These are phyloP conservation scores for Nicotiana attenuata DNA, from an alignment of 257 asterid species.

Conservation along the genomic window DNA sequence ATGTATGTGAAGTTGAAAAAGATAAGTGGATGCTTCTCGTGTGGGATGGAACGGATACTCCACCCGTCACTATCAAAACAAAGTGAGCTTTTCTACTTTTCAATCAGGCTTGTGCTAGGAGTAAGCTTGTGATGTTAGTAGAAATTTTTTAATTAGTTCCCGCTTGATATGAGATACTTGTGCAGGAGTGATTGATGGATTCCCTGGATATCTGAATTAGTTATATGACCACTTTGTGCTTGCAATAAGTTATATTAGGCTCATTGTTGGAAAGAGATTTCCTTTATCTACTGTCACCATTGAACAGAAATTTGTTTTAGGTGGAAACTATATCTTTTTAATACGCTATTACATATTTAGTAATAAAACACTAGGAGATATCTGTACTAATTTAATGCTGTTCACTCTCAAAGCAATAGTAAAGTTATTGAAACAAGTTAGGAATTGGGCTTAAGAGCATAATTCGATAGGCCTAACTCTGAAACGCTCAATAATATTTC, in stretches of 20 bases:
- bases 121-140: not conserved
- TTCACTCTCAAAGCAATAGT: not conserved
- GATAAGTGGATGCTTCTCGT: constrained; percentile 60
- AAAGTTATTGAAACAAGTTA: not conserved
- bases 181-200: not conserved
- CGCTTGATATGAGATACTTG: not conserved
- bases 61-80: constrained; percentile 45
- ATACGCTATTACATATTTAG: not conserved
- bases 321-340: not conserved
- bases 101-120: not conserved
- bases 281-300: not conserved
- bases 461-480: not conserved
- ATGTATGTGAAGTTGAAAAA: constrained; percentile 40
- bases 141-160: not conserved
- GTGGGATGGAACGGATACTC: constrained; percentile 94
- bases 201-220: not conserved
- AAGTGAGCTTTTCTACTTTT: constrained; percentile 39
- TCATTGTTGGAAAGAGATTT: not conserved
- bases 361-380: not conserved
- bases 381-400: not conserved
- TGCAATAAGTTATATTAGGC: not conserved
- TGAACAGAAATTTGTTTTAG: not conserved
- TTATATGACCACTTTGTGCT: not conserved
- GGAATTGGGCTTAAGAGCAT: not conserved
- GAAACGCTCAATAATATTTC: not conserved